phyloP scores from a whole-genome alignment of 1,284 basidiomycete genomes.

The Marasmius fiardii region DNA sequence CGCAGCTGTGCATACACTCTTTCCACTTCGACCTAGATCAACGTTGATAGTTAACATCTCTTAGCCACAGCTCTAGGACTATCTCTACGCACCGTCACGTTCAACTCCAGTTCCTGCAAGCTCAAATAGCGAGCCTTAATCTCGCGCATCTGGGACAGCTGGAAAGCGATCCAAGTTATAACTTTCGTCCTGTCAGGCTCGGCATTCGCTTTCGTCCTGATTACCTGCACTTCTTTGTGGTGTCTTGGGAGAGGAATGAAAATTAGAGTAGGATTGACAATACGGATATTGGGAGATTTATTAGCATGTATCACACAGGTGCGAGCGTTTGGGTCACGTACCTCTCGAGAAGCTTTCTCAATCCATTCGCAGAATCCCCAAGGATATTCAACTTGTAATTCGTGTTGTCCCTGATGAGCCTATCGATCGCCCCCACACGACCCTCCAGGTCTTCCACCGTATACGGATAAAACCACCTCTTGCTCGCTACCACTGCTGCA shows the following conservation, averaged over 20 bases:
- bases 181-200: too few relatives aligned
- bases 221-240: too few relatives aligned
- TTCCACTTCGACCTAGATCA: not conserved
- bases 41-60: not conserved
- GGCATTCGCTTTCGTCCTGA: too few relatives aligned
- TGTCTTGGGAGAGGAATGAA: too few relatives aligned
- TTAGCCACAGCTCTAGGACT: not conserved
- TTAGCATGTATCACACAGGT: too few relatives aligned
- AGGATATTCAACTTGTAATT: not conserved
- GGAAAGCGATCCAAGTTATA: too few relatives aligned
- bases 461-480: not conserved
- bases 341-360: not conserved
- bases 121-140: too few relatives aligned
- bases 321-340: not conserved
- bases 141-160: too few relatives aligned
- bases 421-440: not conserved
- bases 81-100: not conserved
- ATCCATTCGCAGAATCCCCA: not conserved
- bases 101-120: too few relatives aligned
- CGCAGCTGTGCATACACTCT: not conserved
- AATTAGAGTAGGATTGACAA: too few relatives aligned
- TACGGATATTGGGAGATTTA: too few relatives aligned
- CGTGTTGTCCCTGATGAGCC: not conserved
- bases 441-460: not conserved
- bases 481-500: not conserved